Evolutionary conservation across 176 grass and related monocot genomes (phyloP), one percentile per base, ranked within the genome.

Genomic region (Dactylis glomerata): DNA sequence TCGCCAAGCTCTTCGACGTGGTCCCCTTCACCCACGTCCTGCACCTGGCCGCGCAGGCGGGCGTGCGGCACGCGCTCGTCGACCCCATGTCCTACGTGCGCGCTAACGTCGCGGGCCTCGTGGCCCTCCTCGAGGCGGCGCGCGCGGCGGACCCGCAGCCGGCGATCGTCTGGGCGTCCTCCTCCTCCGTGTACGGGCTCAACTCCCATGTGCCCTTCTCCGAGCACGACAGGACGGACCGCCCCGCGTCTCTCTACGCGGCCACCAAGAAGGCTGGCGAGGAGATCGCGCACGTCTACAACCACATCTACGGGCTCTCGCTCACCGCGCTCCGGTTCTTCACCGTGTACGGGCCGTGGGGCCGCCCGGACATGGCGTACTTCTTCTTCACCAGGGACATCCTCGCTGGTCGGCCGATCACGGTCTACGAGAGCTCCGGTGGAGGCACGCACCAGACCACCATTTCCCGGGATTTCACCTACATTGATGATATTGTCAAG

Each of bases 281-380:
- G 86, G 94, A 96, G 87, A 96, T 96, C 52, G 89, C 94, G 63
- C 94, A 96, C 81, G 94, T 89, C 73, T 96, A 96, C 87, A 96
- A 96, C 91, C 91, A 92, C 74, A 95, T 95, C 83, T 95, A 95
- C 33, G 93, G 93, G 4, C 93, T 95, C 45, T 95, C 93, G 22
- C 88, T 95, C 65, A 95, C 93, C 1, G 93, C 90, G 5, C 89
- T 95, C 40, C 82, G 93, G 5, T 95, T 95, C 51, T 95, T 95
- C 57, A 92, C 93, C 34, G 93, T 95, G 0, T 92, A 95, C n/a
- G 93, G 93, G 16, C 93, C 93, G 4, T 95, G 93, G 90, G 93
- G 93, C 37, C 90, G 93, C 55, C 93, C 93, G 0, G 92, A 94
- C 58, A 94, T 94, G 92, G 92, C 92, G 0, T 94, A 94, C 79